Evolutionary conservation across 1,284 basidiomycete genomes (phyloP).

Genomic region (Melampsora americana): DNA sequence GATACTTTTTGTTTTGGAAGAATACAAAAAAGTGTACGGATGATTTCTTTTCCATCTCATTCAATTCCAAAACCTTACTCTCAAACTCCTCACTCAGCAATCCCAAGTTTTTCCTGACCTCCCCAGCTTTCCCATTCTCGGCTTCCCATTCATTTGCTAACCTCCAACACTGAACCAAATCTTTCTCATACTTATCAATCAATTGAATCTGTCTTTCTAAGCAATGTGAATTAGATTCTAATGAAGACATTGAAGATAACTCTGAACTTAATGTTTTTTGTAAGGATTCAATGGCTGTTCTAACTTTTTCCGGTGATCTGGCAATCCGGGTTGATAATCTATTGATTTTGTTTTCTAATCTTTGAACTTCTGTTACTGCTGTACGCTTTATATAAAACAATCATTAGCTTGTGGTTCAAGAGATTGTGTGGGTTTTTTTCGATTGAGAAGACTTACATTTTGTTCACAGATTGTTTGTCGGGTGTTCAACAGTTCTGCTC

Average conservation of each 20-base stretch:
- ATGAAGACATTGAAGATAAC: not conserved
- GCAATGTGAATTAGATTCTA: constrained; percentile 20
- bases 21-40: constrained; percentile 7
- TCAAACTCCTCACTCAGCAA: constrained; percentile 45
- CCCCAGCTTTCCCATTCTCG: constrained; percentile 45
- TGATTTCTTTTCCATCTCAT: constrained; percentile 45
- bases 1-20: too few relatives aligned
- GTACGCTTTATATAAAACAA: constrained; percentile 8
- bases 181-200: constrained; percentile 35
- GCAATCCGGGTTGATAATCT: constrained; percentile 25
- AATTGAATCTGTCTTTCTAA: constrained; percentile 24
- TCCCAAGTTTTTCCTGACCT: constrained; percentile 44
- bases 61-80: constrained; percentile 44
- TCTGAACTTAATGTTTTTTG: constrained; percentile 25
- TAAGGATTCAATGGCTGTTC: constrained; percentile 20
- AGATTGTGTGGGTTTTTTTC: too few relatives aligned
- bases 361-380: not conserved
- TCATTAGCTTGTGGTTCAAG: not conserved
- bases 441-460: constrained; percentile 17
- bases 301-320: constrained; percentile 32
- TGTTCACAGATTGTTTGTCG: constrained; percentile 18
- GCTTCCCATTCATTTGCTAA: constrained; percentile 48
- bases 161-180: constrained; percentile 47
- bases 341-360: constrained; percentile 19
- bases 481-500: constrained; percentile 3